Base-by-base conservation (phyloP, 768 basidiomycete genomes). In the Tubosaeta sp. region DNA sequence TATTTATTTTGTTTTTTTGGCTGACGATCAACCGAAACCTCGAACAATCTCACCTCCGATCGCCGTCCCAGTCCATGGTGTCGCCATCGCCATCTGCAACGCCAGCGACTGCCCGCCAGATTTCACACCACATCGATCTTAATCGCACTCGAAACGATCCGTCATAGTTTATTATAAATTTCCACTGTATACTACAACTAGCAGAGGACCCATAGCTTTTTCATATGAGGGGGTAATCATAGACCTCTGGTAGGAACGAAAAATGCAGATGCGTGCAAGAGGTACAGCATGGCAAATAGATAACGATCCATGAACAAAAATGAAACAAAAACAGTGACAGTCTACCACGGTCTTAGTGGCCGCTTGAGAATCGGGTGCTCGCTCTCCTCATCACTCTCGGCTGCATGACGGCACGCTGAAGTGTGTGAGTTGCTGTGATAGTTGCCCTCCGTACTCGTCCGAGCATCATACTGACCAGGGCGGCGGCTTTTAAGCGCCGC, bases 261-360 rank as follows among this genome's bases (percentile, higher is more conserved):
- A 33, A 43, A 34, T 7, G 11, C 52, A 47, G 19, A 13, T 41
- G 33, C 17, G 43, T 29, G 48, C 29, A 53, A 14, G 42, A 43
- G 42, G 26, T 43, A 43, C 42, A 43, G 22, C 42, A 43, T 43
- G 42, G 22, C 8, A 26, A 26, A 43, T 43, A 43, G 25, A 26
- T 43, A 41, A 41, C 26, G 16, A 31, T 44, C 29, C 43, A n/a
- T 31, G 19, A n/a, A 17, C 26, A 27, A 27, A 26, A 17, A 29
- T 29, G 11, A 43, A 43, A 27, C 5, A 14, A 27, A 26, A 25
- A 41, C 11, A 19, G 25, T 29, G 42, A 37, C 27, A 45, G 5
- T 16, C 67, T 66, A 79, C 79, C 79, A 80, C 54, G 78, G 78
- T 34, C 79, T 65, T 41, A 75, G 65, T 5, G 77, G 77, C 38